Conservation (phyloP, 2,329 filamentous ascomycete species). For the Ophiostoma quercus region DNA sequence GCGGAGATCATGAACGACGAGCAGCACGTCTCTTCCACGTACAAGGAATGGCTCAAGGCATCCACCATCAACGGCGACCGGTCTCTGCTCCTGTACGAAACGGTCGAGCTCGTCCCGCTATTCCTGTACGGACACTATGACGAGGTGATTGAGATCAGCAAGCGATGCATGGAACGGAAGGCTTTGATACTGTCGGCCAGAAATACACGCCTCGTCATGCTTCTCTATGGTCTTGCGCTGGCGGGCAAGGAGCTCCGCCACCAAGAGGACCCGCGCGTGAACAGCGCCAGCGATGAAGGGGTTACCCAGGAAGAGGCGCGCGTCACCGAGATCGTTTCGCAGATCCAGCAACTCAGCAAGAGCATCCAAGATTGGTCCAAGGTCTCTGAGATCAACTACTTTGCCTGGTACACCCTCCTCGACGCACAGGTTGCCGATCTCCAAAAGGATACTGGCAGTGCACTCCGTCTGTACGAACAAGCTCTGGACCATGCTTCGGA, state of each 20-base stretch:
- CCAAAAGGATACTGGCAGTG: slow-evolving; percentile 49
- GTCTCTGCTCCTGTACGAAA: slow-evolving; percentile 63
- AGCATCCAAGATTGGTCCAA: slow-evolving; percentile 60
- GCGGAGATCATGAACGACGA: slow-evolving; percentile 60
- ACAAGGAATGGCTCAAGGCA: slow-evolving; percentile 54
- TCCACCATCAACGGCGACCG: slow-evolving; percentile 56
- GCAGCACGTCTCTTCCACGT: slow-evolving; percentile 54
- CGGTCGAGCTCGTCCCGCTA: slow-evolving; percentile 57
- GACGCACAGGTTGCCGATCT: slow-evolving; percentile 65
- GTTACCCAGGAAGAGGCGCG: slow-evolving; percentile 27
- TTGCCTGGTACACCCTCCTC: slow-evolving; percentile 62
- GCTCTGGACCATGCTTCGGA: slow-evolving; percentile 67
- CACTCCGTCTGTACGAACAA: slow-evolving; percentile 62
- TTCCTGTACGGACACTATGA: slow-evolving; percentile 61
- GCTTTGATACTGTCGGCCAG: slow-evolving; percentile 54
- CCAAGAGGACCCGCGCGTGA: slow-evolving; percentile 44
- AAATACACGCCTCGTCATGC: slow-evolving; percentile 51
- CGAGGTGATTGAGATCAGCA: slow-evolving; percentile 53
- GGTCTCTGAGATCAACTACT: slow-evolving; percentile 65
- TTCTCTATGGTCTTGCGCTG: slow-evolving; percentile 57
- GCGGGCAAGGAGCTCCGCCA: slow-evolving; percentile 48
- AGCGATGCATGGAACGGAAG: slow-evolving; percentile 43
- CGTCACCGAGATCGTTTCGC: slow-evolving; percentile 45
- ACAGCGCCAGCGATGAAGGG: slow-evolving; percentile 22
- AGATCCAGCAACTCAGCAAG: slow-evolving; percentile 52